Evolutionary conservation across 2,329 filamentous ascomycete genomes (phyloP), one percentile per base, ranked within the genome.

Genomic region (Colletotrichum falcatum): DNA sequence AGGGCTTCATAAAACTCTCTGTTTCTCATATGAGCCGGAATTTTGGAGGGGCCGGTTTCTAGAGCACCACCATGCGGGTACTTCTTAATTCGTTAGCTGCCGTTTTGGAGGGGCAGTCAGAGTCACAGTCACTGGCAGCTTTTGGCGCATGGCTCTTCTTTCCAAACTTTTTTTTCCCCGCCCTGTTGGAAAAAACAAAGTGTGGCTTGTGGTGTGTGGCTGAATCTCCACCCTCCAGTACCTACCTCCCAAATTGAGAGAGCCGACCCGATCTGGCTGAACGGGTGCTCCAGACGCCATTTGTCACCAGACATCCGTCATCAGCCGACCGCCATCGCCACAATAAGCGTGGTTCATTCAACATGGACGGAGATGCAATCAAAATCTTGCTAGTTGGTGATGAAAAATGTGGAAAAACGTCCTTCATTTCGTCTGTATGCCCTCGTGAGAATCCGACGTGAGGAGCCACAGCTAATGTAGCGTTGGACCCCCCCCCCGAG

Each of bases 361-460:
- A 37, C n/a, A 87, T 87, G 84, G 85, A 88, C 61, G 74, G 81
- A 46, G 78, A 85, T 65, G 81, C 81, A 59, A 81, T 89, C 74
- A 87, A 81, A n/a, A 80, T 90, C 18, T 77, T 90, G 35, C 77
- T 90, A 26, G 80, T 90, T n/a, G 88, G 89, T 39, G 88, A 90
- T 78, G 83, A 86, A 70, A 82, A 83, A 75, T 87, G 87, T 72
- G 88, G 88, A 65, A 91, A 90, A 78, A 88, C 87, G 28, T 88
- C 85, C 0, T 90, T 90, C 77, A 77, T 90, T 75, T 89, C 88
- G 88, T 90, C 76, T 73, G 88, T 84, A 74, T 35, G 51, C 70
- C 69, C 44, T 66, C 61, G n/a, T 23, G 30, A 26, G 39, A 28
- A 54, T 46, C 37, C 39, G 16, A 30, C 26, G 30, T 46, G 28